Evolutionary conservation across 2,329 filamentous ascomycete species (phyloP), one percentile per base, ranked within the genome.

Genomic region (Didymella arachidicola): DNA sequence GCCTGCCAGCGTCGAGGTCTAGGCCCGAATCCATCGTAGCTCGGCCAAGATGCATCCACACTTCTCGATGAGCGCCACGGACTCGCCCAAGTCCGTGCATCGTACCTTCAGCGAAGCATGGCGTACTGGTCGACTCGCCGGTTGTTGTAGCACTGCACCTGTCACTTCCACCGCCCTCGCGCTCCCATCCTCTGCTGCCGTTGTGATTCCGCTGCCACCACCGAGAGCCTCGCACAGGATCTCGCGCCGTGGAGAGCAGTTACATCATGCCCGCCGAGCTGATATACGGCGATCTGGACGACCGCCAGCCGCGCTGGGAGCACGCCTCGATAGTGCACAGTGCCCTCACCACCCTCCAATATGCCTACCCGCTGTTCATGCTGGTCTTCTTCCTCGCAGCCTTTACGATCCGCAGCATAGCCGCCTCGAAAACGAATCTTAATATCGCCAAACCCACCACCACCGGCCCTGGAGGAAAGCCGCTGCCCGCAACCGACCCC

Each of bases 381-480:
- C 80, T 90, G 53, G 64, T 86, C 66, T 82, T 90, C 71, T 91
- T 91, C 74, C 77, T 89, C 47, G 74, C 81, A 60, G 82, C 84
- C 62, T 89, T 90, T 71, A 82, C 88, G 55, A 72, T 80, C 65
- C 85, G 84, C 73, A 88, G 87, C 68, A 83, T 90, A 62, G 71
- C 83, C 60, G 81, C 84, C 38, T 77, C 78, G 66, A 82, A 75
- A 64, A 66, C 68, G 58, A 77, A 76, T 71, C 79, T 79, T 66
- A 79, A 81, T 62, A 76, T 77, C 62, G 75, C 79, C 44, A 75
- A 80, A 68, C 73, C 78, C 41, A 75, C 79, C 59, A 84, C 85
- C 64, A 87, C 84, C 52, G 93, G 93, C n/a, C 93, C 93, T 1
- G 93, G 92, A 55, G 94, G 93, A 66, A 93, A 96, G 76, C 92